phyloP scores from a whole-genome alignment of 352 stramenopile genomes.

The Phytophthora pistaciae region DNA sequence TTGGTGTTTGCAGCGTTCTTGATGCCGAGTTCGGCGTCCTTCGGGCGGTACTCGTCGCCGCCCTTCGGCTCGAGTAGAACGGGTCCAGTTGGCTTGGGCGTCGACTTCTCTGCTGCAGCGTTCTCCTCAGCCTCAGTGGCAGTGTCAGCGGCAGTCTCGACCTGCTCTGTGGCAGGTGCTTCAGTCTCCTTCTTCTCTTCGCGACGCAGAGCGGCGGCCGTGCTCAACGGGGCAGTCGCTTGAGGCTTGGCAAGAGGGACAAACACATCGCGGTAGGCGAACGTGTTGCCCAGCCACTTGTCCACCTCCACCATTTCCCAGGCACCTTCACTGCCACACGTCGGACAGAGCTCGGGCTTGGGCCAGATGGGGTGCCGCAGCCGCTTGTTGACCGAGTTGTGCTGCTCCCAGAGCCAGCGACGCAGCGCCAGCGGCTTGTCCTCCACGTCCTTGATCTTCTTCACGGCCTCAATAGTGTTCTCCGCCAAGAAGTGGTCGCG shows the following conservation, averaged over 20 bases:
- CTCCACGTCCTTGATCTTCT: slow-evolving; percentile 65
- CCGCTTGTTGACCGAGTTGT: slow-evolving; percentile 88
- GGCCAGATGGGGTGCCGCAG: slow-evolving; percentile 81
- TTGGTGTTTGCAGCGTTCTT: slow-evolving; percentile 71
- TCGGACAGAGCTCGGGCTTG: slow-evolving; percentile 77
- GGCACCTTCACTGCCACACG: slow-evolving; percentile 62
- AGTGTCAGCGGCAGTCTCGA: slow-evolving; percentile 21
- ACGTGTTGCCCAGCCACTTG: slow-evolving; percentile 77
- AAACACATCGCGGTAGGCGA: slow-evolving; percentile 66
- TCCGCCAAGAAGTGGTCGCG: slow-evolving; percentile 82
- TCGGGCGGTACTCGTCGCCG: slow-evolving; percentile 58
- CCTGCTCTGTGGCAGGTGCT: slow-evolving; percentile 10
- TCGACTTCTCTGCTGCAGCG: slow-evolving; percentile 10
- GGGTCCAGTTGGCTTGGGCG: slow-evolving; percentile 16
- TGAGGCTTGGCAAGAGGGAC: slow-evolving; percentile 42
- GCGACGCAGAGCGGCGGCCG: slow-evolving; percentile 30
- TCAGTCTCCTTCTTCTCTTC: slow-evolving; percentile 26
- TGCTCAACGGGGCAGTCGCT: slow-evolving; percentile 25
- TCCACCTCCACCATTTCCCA: slow-evolving; percentile 81
- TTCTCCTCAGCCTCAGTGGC: slow-evolving; percentile 8
- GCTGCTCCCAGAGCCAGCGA: slow-evolving; percentile 86
- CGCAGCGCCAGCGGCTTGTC: slow-evolving; percentile 76
- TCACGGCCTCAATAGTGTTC: slow-evolving; percentile 76
- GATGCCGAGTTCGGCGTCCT: slow-evolving; percentile 74
- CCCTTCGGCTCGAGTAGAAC: slow-evolving; percentile 38